phyloP scores from a whole-genome alignment of 805 yeast species.

The Teunomyces tritomae region DNA sequence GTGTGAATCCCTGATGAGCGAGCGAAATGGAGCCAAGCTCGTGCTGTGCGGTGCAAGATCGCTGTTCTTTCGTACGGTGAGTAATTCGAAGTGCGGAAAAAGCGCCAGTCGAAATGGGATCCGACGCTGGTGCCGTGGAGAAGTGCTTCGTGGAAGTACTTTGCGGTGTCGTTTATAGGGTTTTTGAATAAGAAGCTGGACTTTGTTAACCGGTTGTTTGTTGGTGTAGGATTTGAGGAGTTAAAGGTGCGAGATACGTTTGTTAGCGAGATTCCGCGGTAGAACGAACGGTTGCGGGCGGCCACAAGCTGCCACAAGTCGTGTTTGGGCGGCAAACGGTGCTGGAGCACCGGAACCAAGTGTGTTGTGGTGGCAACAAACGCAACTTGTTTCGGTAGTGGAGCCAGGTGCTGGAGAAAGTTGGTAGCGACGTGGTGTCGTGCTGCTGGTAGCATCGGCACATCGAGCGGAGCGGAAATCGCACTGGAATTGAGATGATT shows the following conservation, averaged over 20 bases:
- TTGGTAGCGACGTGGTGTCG: too few relatives aligned
- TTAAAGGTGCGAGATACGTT: background rate
- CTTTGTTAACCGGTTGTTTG: background rate
- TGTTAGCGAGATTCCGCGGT: too few relatives aligned
- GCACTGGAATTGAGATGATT: background rate
- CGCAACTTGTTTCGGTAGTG: too few relatives aligned
- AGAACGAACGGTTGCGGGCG: too few relatives aligned
- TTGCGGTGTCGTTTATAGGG: slow-evolving; percentile 6
- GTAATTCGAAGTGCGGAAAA: slow-evolving; percentile 21
- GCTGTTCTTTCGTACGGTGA: slow-evolving; percentile 35
- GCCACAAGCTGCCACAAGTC: too few relatives aligned
- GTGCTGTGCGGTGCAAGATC: slow-evolving; percentile 45
- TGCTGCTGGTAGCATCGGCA: background rate
- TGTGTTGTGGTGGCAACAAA: too few relatives aligned
- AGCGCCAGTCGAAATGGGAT: slow-evolving; percentile 36
- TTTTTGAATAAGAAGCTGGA: background rate
- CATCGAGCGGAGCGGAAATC: background rate
- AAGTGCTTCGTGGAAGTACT: slow-evolving; percentile 44
- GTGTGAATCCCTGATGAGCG: slow-evolving; percentile 45
- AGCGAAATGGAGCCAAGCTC: slow-evolving; percentile 53
- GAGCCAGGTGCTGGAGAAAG: too few relatives aligned
- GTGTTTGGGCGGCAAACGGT: too few relatives aligned
- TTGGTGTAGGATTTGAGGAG: background rate
- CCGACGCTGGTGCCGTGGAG: slow-evolving; percentile 20
- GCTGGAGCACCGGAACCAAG: too few relatives aligned